phyloP scores from a whole-genome alignment of 2,329 filamentous ascomycete genomes.

The Cyclaneusma minus region DNA sequence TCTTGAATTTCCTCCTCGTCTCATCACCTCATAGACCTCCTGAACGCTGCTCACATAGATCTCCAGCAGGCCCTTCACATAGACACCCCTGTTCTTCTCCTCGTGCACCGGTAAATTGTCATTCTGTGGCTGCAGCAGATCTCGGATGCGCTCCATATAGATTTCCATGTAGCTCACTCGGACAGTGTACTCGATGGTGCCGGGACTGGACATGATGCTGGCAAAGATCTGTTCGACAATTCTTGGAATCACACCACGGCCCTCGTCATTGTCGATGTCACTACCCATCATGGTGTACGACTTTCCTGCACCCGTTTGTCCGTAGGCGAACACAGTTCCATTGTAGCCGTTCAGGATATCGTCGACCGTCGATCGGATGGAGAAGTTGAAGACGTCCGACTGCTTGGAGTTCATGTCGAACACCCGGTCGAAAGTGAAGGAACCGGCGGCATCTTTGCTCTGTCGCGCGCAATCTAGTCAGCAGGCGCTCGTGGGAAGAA shows the following conservation, averaged over 20 bases:
- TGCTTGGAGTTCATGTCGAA: conserved; percentile 90
- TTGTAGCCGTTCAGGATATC: conserved; percentile 99
- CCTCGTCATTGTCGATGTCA: conserved; percentile 78
- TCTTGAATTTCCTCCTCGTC: conserved; percentile 74
- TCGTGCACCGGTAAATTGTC: conserved; percentile 97
- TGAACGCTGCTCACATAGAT: conserved; percentile 92
- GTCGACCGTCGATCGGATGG: conserved; percentile 88
- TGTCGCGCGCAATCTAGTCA: conserved; percentile 28
- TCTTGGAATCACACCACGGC: conserved; percentile 87
- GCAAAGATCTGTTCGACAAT: conserved; percentile 97
- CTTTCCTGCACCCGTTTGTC: conserved; percentile 95
- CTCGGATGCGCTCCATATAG: conserved; percentile 97
- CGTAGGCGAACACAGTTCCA: conserved; percentile 96
- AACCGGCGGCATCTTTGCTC: conserved; percentile 68
- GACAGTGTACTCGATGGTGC: conserved; percentile 96
- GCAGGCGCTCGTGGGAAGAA: conserved; percentile 3
- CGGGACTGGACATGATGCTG: conserved; percentile 80
- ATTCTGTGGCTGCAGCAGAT: conserved; percentile 82
- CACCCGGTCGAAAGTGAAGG: conserved; percentile 94
- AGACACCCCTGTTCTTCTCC: conserved; percentile 89
- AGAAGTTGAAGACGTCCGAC: conserved; percentile 93
- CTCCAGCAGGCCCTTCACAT: conserved; percentile 88
- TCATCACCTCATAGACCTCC: conserved; percentile 94
- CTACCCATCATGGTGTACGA: conserved; percentile 98
- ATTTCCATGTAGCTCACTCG: conserved; percentile 99